Percentiles rank a stretch among this genome's conserved stretches.
Conservation (phyloP, 306 rosid genomes). For the Coriaria nepalensis region DNA sequence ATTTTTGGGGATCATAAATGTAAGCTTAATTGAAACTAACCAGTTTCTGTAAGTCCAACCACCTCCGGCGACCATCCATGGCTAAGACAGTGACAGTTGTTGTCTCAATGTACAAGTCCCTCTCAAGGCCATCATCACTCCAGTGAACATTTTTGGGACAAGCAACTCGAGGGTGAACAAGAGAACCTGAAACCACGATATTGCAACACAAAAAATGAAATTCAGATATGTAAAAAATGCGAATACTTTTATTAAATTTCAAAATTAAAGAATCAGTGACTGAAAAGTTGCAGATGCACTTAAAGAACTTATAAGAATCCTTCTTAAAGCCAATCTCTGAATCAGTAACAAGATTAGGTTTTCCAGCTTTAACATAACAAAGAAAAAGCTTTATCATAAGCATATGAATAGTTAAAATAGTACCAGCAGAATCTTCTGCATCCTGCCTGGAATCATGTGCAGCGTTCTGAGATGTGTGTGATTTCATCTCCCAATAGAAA, state of each 20-base stretch:
- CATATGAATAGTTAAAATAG: neutral
- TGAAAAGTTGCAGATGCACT: too few species aligned
- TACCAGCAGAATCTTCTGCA: slow-evolving; percentile 52
- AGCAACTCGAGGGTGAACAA: slow-evolving; percentile 23
- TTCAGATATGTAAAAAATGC: too few species aligned
- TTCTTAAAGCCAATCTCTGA: too few species aligned
- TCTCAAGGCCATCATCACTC: slow-evolving; percentile 90
- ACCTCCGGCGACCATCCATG: slow-evolving; percentile 98
- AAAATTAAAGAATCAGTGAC: too few species aligned
- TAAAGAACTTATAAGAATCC: too few species aligned
- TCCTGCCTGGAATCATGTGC: slow-evolving; percentile 28
- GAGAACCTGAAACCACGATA: slow-evolving; percentile 41
- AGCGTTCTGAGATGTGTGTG: slow-evolving; percentile 32
- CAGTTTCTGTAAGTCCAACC: slow-evolving; percentile 91
- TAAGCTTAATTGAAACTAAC: slow-evolving; percentile 29
- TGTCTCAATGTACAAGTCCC: slow-evolving; percentile 69
- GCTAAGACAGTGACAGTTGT: slow-evolving; percentile 77
- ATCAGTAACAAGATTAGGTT: too few species aligned
- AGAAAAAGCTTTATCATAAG: too few species aligned
- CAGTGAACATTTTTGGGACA: slow-evolving; percentile 70
- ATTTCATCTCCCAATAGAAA: slow-evolving; percentile 45
- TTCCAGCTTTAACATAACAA: too few species aligned
- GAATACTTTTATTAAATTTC: too few species aligned
- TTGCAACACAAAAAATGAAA: too few species aligned
- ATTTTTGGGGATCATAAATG: slow-evolving; percentile 11